phyloP scores from a whole-genome alignment of 2,329 filamentous ascomycete species.

The Chaetomium olivaceum region DNA sequence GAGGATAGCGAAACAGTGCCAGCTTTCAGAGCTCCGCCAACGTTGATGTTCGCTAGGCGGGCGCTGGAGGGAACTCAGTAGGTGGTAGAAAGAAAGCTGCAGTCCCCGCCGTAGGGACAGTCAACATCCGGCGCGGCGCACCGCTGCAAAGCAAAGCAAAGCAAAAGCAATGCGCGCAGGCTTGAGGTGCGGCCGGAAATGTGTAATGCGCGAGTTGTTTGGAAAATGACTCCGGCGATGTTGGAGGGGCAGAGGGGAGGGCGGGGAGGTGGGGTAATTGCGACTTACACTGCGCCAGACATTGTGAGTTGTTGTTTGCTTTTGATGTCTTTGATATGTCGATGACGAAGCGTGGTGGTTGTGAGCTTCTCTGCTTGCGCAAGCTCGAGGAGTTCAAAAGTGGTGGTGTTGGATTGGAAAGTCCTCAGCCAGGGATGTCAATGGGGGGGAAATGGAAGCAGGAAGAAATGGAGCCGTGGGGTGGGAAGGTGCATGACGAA shows the following conservation, averaged over 20 bases:
- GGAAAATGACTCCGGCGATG: constrained; percentile 18
- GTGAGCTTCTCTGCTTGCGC: constrained; percentile 17
- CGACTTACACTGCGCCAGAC: constrained; percentile 69
- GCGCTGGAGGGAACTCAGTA: constrained; percentile 56
- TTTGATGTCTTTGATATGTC: neutral
- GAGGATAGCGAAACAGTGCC: constrained; percentile 34
- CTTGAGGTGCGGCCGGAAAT: constrained; percentile 12
- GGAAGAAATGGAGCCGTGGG: constrained; percentile 26
- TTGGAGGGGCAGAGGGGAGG: constrained; percentile 6
- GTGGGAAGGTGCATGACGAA: constrained; percentile 33
- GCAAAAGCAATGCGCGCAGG: neutral
- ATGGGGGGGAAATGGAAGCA: constrained; percentile 26
- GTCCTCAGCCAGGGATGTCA: constrained; percentile 29
- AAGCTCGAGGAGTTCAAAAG: constrained; percentile 16
- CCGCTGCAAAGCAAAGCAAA: neutral
- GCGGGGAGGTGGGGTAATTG: constrained; percentile 30
- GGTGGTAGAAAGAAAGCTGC: constrained; percentile 31
- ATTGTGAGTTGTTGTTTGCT: constrained; percentile 45
- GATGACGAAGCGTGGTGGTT: constrained; percentile 14
- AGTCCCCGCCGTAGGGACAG: neutral
- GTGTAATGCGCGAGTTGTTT: constrained; percentile 20
- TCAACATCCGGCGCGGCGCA: neutral
- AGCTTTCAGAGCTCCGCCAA: constrained; percentile 59
- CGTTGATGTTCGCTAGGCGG: constrained; percentile 72
- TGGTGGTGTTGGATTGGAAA: constrained; percentile 22